phyloP scores from a whole-genome alignment of 345 rosid genomes.

The Mercurialis annua region DNA sequence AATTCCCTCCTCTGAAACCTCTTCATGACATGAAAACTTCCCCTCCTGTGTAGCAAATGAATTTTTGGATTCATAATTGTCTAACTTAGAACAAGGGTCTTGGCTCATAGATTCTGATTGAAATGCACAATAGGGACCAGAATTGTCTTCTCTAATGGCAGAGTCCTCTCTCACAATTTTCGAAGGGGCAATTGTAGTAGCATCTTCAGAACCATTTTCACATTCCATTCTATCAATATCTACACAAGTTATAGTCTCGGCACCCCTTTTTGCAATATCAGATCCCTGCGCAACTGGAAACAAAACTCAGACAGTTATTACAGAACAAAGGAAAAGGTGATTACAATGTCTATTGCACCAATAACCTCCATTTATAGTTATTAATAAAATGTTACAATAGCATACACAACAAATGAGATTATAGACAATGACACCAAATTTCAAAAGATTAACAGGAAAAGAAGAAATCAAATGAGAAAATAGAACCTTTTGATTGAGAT shows the following conservation, averaged over 20 bases:
- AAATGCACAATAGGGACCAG: constrained; percentile 20
- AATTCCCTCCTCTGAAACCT: constrained; percentile 38
- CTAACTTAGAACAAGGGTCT: constrained; percentile 24
- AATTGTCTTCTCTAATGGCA: constrained; percentile 27
- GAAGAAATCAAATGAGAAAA: background rate
- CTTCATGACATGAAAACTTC: constrained; percentile 34
- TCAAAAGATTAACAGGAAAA: background rate
- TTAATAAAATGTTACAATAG: background rate
- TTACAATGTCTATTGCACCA: background rate
- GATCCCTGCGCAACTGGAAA: constrained; percentile 42
- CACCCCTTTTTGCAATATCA: constrained; percentile 26
- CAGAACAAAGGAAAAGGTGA: background rate
- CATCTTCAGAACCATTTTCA: constrained; percentile 34
- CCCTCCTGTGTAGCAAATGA: constrained; percentile 30
- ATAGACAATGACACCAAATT: background rate
- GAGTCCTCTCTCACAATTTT: constrained; percentile 21
- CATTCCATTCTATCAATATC: constrained; percentile 39
- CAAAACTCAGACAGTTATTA: constrained; percentile 14
- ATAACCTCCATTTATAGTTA: background rate
- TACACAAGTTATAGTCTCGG: constrained; percentile 28
- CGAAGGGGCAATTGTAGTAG: constrained; percentile 4
- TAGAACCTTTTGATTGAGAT: background rate
- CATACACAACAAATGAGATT: background rate
- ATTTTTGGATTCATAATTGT: constrained; percentile 31
- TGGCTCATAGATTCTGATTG: constrained; percentile 30